These are phyloP conservation scores for Yamadazyma aaseri DNA, from an alignment of 1,139 yeast species.

Conservation along the genomic window DNA sequence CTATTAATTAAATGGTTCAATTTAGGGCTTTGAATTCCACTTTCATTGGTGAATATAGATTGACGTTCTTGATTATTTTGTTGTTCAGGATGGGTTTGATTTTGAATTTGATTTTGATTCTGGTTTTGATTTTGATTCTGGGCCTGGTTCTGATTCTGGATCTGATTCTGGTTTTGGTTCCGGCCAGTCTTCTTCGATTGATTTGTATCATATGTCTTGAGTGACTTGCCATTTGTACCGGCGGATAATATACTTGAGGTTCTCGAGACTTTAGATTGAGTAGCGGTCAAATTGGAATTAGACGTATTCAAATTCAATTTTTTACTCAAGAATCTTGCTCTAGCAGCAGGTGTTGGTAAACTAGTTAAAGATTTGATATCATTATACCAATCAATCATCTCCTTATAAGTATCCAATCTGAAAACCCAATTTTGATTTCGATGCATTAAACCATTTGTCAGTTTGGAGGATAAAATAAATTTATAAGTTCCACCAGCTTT, in stretches of 20 bases:
- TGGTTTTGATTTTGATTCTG: not conserved
- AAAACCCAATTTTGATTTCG: conserved; percentile 93
- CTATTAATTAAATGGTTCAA: conserved; percentile 46
- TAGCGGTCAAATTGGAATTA: conserved; percentile 16
- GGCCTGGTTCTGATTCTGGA: conserved; percentile 7
- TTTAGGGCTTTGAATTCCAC: conserved; percentile 29
- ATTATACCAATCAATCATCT: conserved; percentile 82
- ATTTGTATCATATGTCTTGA: conserved; percentile 23
- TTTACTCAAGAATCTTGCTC: conserved; percentile 31
- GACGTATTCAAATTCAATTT: conserved; percentile 15
- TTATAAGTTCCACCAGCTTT: conserved; percentile 61
- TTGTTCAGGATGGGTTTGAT: conserved; percentile 30
- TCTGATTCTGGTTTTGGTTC: conserved; percentile 12
- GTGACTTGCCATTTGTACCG: conserved; percentile 22
- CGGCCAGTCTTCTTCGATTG: conserved; percentile 12
- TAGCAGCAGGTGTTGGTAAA: conserved; percentile 54
- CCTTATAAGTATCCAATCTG: conserved; percentile 74
- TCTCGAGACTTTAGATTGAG: conserved; percentile 23
- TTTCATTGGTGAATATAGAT: conserved; percentile 26
- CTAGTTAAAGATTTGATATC: conserved; percentile 68
- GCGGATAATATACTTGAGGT: conserved; percentile 29
- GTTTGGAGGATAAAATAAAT: conserved; percentile 74
- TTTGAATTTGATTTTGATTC: not conserved
- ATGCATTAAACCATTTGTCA: conserved; percentile 62
- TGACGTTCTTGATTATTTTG: too few relatives aligned